phyloP scores from a whole-genome alignment of 352 stramenopile genomes.

The Thraustotheca clavata region DNA sequence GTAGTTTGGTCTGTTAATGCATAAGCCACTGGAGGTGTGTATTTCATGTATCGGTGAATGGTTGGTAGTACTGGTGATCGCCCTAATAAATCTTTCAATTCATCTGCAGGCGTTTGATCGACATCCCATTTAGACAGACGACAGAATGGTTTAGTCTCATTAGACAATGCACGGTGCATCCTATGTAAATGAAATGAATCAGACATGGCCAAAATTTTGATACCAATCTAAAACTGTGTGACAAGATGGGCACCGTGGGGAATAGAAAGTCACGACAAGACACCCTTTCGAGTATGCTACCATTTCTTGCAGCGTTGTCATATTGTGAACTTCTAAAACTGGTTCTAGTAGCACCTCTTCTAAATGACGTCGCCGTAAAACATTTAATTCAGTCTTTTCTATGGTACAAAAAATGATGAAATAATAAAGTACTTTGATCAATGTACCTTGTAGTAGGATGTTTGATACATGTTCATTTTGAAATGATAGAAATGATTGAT shows the following conservation, averaged over 20 bases:
- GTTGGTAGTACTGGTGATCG: background rate
- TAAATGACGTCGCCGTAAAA: too few relatives aligned
- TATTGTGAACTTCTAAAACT: too few relatives aligned
- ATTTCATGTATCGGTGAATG: background rate
- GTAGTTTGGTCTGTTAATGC: background rate
- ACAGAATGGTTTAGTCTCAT: too few relatives aligned
- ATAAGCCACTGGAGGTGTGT: background rate
- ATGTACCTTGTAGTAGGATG: too few relatives aligned
- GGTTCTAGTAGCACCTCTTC: too few relatives aligned
- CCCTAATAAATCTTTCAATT: background rate
- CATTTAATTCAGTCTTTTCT: too few relatives aligned
- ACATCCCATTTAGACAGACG: background rate
- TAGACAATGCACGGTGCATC: too few relatives aligned
- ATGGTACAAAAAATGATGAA: too few relatives aligned
- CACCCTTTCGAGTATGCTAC: background rate
- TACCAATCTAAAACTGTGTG: background rate
- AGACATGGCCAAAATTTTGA: too few relatives aligned
- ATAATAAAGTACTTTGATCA: too few relatives aligned
- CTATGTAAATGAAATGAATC: too few relatives aligned
- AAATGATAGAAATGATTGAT: background rate
- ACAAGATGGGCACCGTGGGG: slow-evolving; percentile 6
- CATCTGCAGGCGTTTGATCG: background rate
- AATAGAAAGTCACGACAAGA: slow-evolving; percentile 1
- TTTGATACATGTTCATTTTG: background rate
- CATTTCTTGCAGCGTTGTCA: too few relatives aligned